Base-by-base conservation (phyloP, 192 early-diverging fungal species). In the Coemansia interrupta region DNA sequence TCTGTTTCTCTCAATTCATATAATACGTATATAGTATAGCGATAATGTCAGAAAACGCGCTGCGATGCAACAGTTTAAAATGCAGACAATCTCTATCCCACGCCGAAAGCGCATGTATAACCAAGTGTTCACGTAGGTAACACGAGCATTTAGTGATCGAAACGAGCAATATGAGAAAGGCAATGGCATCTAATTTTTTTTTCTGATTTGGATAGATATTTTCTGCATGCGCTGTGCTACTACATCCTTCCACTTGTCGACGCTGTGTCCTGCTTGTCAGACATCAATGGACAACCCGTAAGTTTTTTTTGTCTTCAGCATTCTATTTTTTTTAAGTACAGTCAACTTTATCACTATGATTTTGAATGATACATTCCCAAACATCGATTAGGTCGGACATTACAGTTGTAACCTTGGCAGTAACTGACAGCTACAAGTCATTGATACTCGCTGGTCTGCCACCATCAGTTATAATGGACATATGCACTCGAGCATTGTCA, bases 201-300 rank as follows among this genome's bases (percentile, higher is more conserved):
- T n/a, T 36, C 32, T 36, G 32, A 7, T 2, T 36, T 11, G 30
- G 32, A 22, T 70, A 89, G 85, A 88, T 56, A 80, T 89, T 14
- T 88, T 88, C 71, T 90, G 86, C 61, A 68, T 83, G 23, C 47
- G 42, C 4, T 90, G 86, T 54, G 83, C 88, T 19, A 79, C 63
- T 17, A 69, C 50, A 15, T 48, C 73, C 5, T 86, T 87, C 56
- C 49, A 66, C 17, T 61, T 73, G 10, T 77, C 78, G 9, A 54
- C 81, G 9, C 64, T 78, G 12, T 90, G 88, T 57, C 88, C 86
- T 7, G 85, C 84, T 0, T 90, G 86, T 56, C 74, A 83, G 32
- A 76, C 83, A 12, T 66, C 62, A 7, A 48, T 90, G 12, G 60
- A 70, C 0, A 60, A 73, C 51, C 77, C 63, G 85, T 85, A 83